These are phyloP conservation scores for Scutellaria barbata DNA, from an alignment of 257 asterid genomes.

Conservation along the genomic window DNA sequence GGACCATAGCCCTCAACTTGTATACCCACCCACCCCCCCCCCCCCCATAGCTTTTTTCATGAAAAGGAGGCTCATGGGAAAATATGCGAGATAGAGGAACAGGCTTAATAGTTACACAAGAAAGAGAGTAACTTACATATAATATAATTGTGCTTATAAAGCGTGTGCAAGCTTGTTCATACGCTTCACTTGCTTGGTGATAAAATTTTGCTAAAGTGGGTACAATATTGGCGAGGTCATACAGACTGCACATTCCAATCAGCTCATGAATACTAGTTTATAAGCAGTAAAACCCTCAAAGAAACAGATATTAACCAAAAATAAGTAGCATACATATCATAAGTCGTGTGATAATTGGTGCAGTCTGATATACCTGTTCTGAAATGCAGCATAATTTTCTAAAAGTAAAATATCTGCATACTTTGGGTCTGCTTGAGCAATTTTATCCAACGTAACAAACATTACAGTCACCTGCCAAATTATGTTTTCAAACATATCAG, in stretches of 20 bases:
- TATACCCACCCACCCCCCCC: conserved; percentile 1
- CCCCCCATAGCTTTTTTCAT: not conserved
- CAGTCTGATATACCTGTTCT: conserved; percentile 74
- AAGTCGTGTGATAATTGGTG: conserved; percentile 8
- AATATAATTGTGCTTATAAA: conserved; percentile 81
- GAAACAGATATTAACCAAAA: not conserved
- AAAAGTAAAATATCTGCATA: conserved; percentile 87
- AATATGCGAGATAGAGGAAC: conserved; percentile 19
- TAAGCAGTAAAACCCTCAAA: conserved; percentile 21
- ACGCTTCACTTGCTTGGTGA: conserved; percentile 99
- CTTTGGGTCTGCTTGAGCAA: conserved; percentile 90
- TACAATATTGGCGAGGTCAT: conserved; percentile 96
- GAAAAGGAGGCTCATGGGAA: conserved; percentile 3
- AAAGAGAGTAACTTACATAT: conserved; percentile 61
- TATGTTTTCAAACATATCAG: conserved; percentile 38
- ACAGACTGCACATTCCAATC: conserved; percentile 72
- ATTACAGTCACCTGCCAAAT: conserved; percentile 90
- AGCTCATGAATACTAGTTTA: conserved; percentile 34
- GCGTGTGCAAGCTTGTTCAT: conserved; percentile 96
- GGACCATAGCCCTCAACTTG: conserved; percentile 1
- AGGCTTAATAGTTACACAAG: conserved; percentile 24
- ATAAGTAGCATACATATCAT: conserved; percentile 6
- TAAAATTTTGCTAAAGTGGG: conserved; percentile 93
- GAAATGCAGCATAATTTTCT: conserved; percentile 98
- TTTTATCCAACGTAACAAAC: conserved; percentile 95